Conservation (phyloP, 2,329 filamentous ascomycete genomes). For the Lachnellula suecica region DNA sequence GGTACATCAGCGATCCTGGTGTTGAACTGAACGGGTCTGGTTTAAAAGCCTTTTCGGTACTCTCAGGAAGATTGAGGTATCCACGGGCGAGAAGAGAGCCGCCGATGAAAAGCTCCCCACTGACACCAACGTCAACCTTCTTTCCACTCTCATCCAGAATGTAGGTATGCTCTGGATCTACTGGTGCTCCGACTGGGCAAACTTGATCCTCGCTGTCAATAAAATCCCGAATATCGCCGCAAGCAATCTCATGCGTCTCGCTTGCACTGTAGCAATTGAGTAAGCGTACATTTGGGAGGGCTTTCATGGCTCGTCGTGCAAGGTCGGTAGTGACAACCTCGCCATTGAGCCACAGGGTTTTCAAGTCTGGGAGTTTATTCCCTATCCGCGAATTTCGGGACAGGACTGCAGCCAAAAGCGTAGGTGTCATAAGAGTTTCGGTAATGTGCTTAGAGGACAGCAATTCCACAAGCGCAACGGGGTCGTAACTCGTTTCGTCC, state of each 20-base stretch:
- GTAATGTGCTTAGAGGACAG: constrained; percentile 66
- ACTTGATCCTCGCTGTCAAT: constrained; percentile 63
- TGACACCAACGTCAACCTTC: constrained; percentile 58
- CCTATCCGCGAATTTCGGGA: constrained; percentile 67
- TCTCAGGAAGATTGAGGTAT: constrained; percentile 78
- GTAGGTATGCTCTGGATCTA: constrained; percentile 68
- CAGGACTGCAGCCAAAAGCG: constrained; percentile 72
- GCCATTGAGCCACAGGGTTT: constrained; percentile 77
- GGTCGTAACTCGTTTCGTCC: constrained; percentile 76
- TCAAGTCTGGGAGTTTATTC: constrained; percentile 61
- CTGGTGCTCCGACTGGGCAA: constrained; percentile 71
- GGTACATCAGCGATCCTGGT: constrained; percentile 68
- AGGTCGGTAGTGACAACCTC: constrained; percentile 81
- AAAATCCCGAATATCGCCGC: constrained; percentile 71
- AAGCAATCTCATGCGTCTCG: constrained; percentile 63
- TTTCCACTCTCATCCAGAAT: constrained; percentile 70
- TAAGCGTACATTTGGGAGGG: constrained; percentile 66
- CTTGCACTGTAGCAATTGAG: constrained; percentile 82
- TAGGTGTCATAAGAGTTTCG: constrained; percentile 83
- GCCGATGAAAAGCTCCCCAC: constrained; percentile 74
- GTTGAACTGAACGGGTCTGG: constrained; percentile 61
- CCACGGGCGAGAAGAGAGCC: constrained; percentile 72
- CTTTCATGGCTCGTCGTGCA: constrained; percentile 58
- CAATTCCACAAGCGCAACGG: constrained; percentile 69
- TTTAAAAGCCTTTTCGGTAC: constrained; percentile 70